phyloP scores from a whole-genome alignment of 805 yeast genomes.

The Hanseniaspora clermontiae region DNA sequence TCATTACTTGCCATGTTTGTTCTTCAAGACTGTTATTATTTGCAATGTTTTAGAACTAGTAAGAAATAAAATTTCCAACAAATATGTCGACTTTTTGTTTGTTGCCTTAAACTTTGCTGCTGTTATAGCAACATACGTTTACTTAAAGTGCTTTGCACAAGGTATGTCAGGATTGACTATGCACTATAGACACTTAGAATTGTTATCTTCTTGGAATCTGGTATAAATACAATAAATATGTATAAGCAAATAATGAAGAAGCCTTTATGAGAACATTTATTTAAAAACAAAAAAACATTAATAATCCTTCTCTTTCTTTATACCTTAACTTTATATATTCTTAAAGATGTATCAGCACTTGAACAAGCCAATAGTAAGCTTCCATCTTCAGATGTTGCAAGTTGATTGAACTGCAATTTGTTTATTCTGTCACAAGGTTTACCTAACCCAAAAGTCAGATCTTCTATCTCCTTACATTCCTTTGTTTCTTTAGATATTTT shows the following conservation, averaged over 20 bases:
- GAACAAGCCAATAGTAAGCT: conserved; percentile 42
- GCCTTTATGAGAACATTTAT: not conserved
- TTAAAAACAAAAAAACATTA: not conserved
- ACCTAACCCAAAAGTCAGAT: conserved; percentile 28
- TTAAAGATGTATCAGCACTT: conserved; percentile 50
- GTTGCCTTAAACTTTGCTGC: conserved; percentile 30
- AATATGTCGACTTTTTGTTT: not conserved
- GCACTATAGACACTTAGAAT: conserved; percentile 39
- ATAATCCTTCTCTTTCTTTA: not conserved
- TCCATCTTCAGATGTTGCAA: conserved; percentile 22
- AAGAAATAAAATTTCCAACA: not conserved
- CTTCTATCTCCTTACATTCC: conserved; percentile 24
- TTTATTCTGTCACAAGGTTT: conserved; percentile 54
- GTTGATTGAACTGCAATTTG: conserved; percentile 43
- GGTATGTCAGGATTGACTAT: conserved; percentile 59
- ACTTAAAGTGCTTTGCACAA: conserved; percentile 56
- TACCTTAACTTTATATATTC: conserved; percentile 23
- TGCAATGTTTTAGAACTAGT: conserved; percentile 24
- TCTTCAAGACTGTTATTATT: conserved; percentile 73
- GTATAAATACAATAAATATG: conserved; percentile 15
- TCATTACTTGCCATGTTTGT: conserved; percentile 89
- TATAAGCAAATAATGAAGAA: not conserved
- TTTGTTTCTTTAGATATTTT: conserved; percentile 24
- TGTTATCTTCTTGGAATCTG: conserved; percentile 47
- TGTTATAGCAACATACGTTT: conserved; percentile 38